Conservation (phyloP, 2,329 filamentous ascomycete species). For the Claviceps digitariae region DNA sequence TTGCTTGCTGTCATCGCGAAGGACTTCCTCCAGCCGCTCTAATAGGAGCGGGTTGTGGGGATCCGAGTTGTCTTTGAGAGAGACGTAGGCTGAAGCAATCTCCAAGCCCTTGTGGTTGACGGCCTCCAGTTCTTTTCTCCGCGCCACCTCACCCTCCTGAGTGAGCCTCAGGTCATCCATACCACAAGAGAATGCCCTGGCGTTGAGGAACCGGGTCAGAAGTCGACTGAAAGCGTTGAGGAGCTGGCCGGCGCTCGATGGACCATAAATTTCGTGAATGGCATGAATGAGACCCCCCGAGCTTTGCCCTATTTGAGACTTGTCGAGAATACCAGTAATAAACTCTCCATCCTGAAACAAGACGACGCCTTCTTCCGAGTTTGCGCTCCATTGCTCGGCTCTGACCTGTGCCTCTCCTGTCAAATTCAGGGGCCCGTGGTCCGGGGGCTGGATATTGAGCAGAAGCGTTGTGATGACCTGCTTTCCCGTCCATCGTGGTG, state of each 20-base stretch:
- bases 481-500: conserved; percentile 83
- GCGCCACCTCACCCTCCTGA: conserved; percentile 56
- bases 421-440: conserved; percentile 66
- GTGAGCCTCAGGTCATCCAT: conserved; percentile 92
- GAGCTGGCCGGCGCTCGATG: conserved; percentile 71
- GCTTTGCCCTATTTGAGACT: conserved; percentile 82
- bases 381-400: conserved; percentile 62
- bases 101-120: conserved; percentile 60
- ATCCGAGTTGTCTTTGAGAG: conserved; percentile 52
- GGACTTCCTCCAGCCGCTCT: conserved; percentile 71
- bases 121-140: conserved; percentile 53
- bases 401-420: conserved; percentile 66
- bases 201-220: conserved; percentile 78
- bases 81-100: conserved; percentile 80
- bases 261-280: conserved; percentile 86
- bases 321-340: conserved; percentile 84
- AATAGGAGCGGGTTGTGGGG: conserved; percentile 58
- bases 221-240: conserved; percentile 82
- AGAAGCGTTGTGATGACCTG: conserved; percentile 87
- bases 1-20: conserved; percentile 85
- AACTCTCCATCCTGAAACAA: conserved; percentile 79
- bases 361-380: conserved; percentile 68
- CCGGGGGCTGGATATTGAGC: conserved; percentile 74
- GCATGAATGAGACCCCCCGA: conserved; percentile 81
- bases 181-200: conserved; percentile 92